Base-by-base conservation (phyloP, 139 green algal species). In the Chlamydomonas asymmetrica region DNA sequence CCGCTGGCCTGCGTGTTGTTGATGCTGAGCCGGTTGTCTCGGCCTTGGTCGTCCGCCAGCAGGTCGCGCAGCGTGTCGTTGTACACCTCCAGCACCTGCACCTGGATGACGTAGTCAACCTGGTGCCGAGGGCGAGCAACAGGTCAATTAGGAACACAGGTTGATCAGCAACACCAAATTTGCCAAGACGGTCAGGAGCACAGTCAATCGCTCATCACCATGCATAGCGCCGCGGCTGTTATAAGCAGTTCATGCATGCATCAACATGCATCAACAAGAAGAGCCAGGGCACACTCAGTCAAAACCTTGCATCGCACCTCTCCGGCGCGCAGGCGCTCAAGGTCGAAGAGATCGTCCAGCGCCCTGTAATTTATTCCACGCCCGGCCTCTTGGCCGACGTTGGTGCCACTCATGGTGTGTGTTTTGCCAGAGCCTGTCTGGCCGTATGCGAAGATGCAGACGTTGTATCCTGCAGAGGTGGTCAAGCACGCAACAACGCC, bases 81-180 rank as follows among this genome's bases (percentile, higher is more conserved):
- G 90, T 98, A 98, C 49, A 98, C 97, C 81, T 98, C 95, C 49
- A 98, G 81, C 87, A 98, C 94, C 85, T 95, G 89, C 27, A 95
- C 91, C 34, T 62, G 78, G 67, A 98, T 91, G 52, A 50, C 56
- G 81, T 96, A 96, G 23, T 84, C 74, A 13, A 85, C 80, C 89
- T 96, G 80, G 41, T 74, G 25, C 18, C 59, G 23, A 66, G n/a
- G 60, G 45, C 34, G 7, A 37, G 60, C 34, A 8, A 27, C 18
- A 18, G 32, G 54, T 23, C 13, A 57, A 49, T 34, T 20, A 64
- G 9, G n/a, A n/a, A n/a, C n/a, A n/a, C n/a, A n/a, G n/a, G n/a
- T n/a, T n/a, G n/a, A n/a, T n/a, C n/a, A n/a, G n/a, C n/a, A n/a
- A n/a, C n/a, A n/a, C n/a, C n/a, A n/a, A n/a, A n/a, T n/a, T n/a